Conservation (phyloP, 192 early-diverging fungal genomes). For the Linnemannia exigua region DNA sequence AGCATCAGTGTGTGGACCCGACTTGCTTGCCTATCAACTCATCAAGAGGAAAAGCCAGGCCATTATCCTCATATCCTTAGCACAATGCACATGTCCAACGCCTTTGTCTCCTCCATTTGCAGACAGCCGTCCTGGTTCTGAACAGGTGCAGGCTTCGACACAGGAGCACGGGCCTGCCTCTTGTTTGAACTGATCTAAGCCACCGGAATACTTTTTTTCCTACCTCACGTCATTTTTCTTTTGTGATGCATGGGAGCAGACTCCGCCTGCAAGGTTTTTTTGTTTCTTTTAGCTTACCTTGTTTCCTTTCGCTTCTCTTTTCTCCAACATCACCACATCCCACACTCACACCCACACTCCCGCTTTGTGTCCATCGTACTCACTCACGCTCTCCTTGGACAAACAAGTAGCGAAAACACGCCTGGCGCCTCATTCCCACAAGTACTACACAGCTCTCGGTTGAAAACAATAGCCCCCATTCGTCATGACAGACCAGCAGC, state of each 20-base stretch:
- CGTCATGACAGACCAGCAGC: constrained; percentile 24
- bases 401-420: not conserved
- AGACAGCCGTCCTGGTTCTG: too few relatives aligned
- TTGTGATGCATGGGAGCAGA: not conserved
- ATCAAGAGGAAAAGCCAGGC: too few relatives aligned
- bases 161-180: constrained; percentile 1
- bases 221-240: not conserved
- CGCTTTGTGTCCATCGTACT: not conserved
- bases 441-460: not conserved
- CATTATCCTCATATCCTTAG: too few relatives aligned
- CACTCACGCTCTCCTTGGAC: not conserved
- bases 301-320: not conserved
- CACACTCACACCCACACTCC: not conserved
- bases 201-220: constrained; percentile 5
- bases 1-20: too few relatives aligned
- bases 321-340: not conserved
- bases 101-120: too few relatives aligned
- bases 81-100: too few relatives aligned
- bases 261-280: not conserved
- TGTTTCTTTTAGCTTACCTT: not conserved
- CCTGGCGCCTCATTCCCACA: not conserved
- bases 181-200: not conserved
- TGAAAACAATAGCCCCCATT: not conserved
- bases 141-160: too few relatives aligned
- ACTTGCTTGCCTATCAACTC: too few relatives aligned